These are phyloP conservation scores for Pseudogymnoascus sp. DNA, from an alignment of 2,329 filamentous ascomycete species.

Conservation along the genomic window DNA sequence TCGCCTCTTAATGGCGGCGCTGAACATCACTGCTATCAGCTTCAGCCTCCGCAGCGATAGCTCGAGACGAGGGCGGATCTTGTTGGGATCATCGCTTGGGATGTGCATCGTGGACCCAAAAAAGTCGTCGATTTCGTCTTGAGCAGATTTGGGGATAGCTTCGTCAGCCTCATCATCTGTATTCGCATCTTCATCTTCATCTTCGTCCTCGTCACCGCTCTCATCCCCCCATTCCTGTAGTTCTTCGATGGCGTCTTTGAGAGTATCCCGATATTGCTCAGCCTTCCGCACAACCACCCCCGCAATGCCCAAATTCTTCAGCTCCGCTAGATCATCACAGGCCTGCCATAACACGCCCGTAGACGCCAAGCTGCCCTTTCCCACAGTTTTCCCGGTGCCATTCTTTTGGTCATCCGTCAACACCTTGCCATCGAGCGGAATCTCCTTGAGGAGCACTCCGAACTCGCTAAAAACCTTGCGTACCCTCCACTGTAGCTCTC, in stretches of 20 bases:
- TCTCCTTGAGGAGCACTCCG: conserved; percentile 49
- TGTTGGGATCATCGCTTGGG: conserved; percentile 56
- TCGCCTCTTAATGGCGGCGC: conserved; percentile 63
- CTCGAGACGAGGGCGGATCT: conserved; percentile 60
- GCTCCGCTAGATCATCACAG: conserved; percentile 64
- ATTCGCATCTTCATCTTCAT: conserved; percentile 41
- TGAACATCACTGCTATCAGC: conserved; percentile 61
- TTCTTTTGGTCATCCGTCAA: conserved; percentile 42
- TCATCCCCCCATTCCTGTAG: conserved; percentile 83
- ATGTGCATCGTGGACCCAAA: conserved; percentile 58
- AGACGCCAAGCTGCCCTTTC: conserved; percentile 51
- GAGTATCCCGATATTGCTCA: conserved; percentile 64
- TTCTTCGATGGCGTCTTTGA: conserved; percentile 80
- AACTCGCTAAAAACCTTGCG: conserved; percentile 58
- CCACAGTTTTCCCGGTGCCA: conserved; percentile 30
- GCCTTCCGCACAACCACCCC: conserved; percentile 66
- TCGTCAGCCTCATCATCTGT: conserved; percentile 34
- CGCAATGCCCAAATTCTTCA: conserved; percentile 61
- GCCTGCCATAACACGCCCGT: conserved; percentile 79
- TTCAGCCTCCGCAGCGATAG: conserved; percentile 58
- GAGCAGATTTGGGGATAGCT: conserved; percentile 32
- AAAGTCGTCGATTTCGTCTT: conserved; percentile 60
- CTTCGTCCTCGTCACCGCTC: conserved; percentile 53
- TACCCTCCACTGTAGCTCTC: conserved; percentile 56
- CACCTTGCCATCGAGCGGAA: conserved; percentile 53